phyloP scores from a whole-genome alignment of 2,329 filamentous ascomycete species.

The Pseudogymnoascus sp. region DNA sequence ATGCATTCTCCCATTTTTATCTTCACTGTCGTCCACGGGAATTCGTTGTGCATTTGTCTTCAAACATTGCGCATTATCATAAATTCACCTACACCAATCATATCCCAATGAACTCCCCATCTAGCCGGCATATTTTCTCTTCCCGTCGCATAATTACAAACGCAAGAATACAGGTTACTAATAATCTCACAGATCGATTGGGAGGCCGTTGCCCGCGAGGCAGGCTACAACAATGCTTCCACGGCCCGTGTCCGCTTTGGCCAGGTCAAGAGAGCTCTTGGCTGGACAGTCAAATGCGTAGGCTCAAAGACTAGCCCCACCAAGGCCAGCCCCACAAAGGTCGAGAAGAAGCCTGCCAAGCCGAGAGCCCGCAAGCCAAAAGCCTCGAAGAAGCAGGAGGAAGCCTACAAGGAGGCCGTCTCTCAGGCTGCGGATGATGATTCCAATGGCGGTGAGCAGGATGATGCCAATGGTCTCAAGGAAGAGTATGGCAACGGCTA shows the following conservation, averaged over 20 bases:
- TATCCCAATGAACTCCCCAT: background rate
- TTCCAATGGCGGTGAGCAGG: background rate
- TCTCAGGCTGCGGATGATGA: background rate
- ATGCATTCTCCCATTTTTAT: background rate
- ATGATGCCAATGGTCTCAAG: background rate
- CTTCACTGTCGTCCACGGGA: background rate
- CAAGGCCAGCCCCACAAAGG: background rate
- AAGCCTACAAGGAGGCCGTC: background rate
- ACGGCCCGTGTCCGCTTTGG: conserved; percentile 43
- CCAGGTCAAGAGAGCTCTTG: conserved; percentile 43
- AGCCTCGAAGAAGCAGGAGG: background rate
- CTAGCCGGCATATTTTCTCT: background rate
- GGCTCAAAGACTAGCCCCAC: background rate
- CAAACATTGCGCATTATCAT: background rate
- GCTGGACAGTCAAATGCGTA: conserved; percentile 13
- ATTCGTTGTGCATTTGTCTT: background rate
- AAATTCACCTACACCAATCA: background rate
- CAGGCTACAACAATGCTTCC: conserved; percentile 39
- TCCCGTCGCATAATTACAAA: background rate
- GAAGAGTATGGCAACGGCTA: background rate
- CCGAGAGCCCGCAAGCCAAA: background rate
- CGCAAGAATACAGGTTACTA: background rate
- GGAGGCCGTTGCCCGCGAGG: conserved; percentile 37
- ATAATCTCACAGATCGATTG: conserved; percentile 36
- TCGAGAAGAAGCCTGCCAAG: background rate